These are phyloP conservation scores for Besnoitia besnoiti DNA, from an alignment of 169 alveolate genomes.

Conservation along the genomic window DNA sequence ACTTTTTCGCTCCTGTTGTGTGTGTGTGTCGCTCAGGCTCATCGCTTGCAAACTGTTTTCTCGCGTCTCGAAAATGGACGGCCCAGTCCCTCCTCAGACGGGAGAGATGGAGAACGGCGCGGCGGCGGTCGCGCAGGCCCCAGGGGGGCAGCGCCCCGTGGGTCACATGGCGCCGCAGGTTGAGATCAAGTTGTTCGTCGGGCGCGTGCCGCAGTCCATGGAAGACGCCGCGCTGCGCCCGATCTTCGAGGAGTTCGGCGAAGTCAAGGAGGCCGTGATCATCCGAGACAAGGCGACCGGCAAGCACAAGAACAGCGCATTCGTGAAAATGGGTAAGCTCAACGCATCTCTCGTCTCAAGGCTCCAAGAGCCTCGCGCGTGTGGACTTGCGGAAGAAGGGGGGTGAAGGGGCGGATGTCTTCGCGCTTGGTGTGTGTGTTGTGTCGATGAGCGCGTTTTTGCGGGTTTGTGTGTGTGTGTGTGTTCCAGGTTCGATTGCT, in stretches of 20 bases:
- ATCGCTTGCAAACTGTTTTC: background rate
- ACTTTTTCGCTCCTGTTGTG: background rate
- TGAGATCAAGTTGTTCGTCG: conserved; percentile 88
- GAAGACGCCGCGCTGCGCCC: conserved; percentile 85
- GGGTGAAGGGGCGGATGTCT: background rate
- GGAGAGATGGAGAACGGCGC: conserved; percentile 34
- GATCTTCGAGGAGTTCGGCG: conserved; percentile 88
- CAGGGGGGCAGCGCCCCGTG: background rate
- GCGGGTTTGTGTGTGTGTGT: background rate
- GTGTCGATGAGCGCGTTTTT: background rate
- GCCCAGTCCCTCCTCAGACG: background rate
- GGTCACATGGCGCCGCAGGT: conserved; percentile 90
- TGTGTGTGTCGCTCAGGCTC: background rate
- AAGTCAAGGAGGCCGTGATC: conserved; percentile 85
- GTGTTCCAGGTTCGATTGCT: conserved; percentile 80
- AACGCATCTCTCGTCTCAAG: background rate
- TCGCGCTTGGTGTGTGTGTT: background rate
- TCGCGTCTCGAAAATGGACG: background rate
- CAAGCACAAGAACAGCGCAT: conserved; percentile 77
- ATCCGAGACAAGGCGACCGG: conserved; percentile 87
- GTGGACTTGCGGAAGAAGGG: background rate
- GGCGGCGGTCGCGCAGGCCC: background rate
- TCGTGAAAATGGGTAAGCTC: conserved; percentile 56
- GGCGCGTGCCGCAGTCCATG: conserved; percentile 86
- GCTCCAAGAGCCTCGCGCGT: background rate